phyloP scores from a whole-genome alignment of 2,329 filamentous ascomycete genomes.

The Aspergillus arachidicola region DNA sequence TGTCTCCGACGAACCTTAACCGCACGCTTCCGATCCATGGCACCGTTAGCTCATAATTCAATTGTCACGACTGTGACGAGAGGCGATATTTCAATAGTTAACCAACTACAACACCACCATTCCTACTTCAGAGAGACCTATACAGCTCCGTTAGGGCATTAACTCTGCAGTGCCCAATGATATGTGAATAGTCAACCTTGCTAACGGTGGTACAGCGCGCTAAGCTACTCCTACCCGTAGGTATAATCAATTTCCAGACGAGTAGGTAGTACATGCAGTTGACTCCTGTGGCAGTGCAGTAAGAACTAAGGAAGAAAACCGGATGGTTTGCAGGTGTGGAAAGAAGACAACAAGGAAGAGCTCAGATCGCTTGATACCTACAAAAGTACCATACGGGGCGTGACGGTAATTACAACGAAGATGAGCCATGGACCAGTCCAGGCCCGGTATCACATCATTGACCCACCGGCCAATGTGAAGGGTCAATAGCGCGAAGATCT shows the following conservation, averaged over 20 bases:
- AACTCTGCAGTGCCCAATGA: background rate
- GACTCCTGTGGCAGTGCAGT: background rate
- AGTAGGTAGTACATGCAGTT: background rate
- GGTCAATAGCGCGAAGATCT: constrained; percentile 5
- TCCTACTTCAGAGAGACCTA: background rate
- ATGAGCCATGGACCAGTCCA: constrained; percentile 18
- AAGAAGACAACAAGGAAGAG: background rate
- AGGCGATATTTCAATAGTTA: background rate
- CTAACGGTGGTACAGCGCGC: background rate
- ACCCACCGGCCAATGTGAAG: constrained; percentile 9
- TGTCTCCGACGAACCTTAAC: background rate
- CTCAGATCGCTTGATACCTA: background rate
- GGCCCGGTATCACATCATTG: constrained; percentile 19
- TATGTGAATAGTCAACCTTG: background rate
- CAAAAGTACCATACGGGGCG: constrained; percentile 1
- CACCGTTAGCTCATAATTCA: background rate
- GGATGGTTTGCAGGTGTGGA: no score
- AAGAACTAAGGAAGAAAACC: no score
- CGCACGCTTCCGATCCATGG: background rate
- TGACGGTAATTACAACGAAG: background rate
- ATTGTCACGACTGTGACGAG: background rate
- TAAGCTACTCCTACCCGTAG: background rate
- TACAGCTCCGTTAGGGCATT: background rate
- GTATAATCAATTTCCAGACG: no score
- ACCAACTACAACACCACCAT: background rate